These are phyloP conservation scores for Xylariales sp. DNA, from an alignment of 2,329 filamentous ascomycete species.

Conservation along the genomic window DNA sequence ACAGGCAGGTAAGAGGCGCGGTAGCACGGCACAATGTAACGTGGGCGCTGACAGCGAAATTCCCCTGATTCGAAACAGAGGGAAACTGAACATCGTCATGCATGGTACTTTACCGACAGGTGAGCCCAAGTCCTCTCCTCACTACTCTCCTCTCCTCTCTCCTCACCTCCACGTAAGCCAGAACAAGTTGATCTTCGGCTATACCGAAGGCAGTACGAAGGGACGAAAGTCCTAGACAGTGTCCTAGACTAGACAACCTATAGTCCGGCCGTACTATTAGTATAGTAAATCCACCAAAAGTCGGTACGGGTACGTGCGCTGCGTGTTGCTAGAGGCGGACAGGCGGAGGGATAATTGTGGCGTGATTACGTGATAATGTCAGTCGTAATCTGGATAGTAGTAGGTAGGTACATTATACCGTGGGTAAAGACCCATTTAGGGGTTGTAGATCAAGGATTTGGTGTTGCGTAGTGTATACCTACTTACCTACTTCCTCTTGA, in stretches of 20 bases:
- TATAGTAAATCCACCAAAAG: background rate
- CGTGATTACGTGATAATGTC: slow-evolving; percentile 21
- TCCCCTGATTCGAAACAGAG: slow-evolving; percentile 40
- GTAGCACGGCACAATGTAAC: slow-evolving; percentile 40
- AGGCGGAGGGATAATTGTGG: slow-evolving; percentile 2
- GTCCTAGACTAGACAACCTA: slow-evolving; percentile 1
- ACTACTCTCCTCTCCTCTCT: background rate
- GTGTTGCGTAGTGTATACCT: no score
- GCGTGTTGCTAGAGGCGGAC: slow-evolving; percentile 1
- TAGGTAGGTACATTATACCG: background rate
- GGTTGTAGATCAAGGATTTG: background rate
- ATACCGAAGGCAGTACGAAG: slow-evolving; percentile 31
- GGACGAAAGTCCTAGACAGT: slow-evolving; percentile 20
- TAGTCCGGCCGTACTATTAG: background rate
- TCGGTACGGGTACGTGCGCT: background rate
- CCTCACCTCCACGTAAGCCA: slow-evolving; percentile 29
- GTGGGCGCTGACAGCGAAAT: slow-evolving; percentile 36
- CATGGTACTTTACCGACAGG: slow-evolving; percentile 39
- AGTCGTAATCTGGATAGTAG: background rate
- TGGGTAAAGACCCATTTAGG: background rate
- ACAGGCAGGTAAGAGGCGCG: background rate
- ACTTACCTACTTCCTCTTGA: no score
- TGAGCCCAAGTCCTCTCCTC: slow-evolving; percentile 24
- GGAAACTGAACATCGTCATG: slow-evolving; percentile 33
- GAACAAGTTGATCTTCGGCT: slow-evolving; percentile 32